phyloP scores from a whole-genome alignment of 1,284 basidiomycete species.

The Naganishia sp. region DNA sequence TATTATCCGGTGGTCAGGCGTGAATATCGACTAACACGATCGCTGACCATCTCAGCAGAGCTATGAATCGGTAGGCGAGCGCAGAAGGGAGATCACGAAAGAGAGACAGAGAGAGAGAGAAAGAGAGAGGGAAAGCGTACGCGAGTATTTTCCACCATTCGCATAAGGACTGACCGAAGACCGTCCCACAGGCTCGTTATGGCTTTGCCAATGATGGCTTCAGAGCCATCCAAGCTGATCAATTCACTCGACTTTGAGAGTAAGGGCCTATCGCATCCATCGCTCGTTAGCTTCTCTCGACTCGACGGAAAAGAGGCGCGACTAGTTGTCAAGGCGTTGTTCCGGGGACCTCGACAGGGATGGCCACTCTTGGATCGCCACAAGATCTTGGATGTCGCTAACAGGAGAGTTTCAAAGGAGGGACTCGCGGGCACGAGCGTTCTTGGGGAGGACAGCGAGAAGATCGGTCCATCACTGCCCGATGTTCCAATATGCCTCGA shows the following conservation, averaged over 20 bases:
- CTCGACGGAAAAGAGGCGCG: conserved; percentile 17
- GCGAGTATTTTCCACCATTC: no score
- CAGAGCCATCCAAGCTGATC: conserved; percentile 13
- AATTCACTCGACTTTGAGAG: conserved; percentile 13
- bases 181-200: background rate
- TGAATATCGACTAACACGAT: no score
- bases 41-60: no score
- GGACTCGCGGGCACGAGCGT: background rate
- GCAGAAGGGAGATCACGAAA: no score
- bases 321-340: conserved; percentile 19
- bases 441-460: background rate
- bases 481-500: conserved; percentile 18
- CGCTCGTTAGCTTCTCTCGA: conserved; percentile 5
- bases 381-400: conserved; percentile 9
- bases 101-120: no score
- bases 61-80: no score
- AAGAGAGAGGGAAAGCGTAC: no score
- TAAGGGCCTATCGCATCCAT: conserved; percentile 11
- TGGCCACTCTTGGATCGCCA: conserved; percentile 18
- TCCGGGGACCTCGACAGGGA: conserved; percentile 11
- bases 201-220: background rate
- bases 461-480: no score
- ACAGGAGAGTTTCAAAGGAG: background rate
- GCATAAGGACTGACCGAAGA: no score
- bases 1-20: no score